Conservation (phyloP, 169 alveolate species). For the Cryptosporidium canis region DNA sequence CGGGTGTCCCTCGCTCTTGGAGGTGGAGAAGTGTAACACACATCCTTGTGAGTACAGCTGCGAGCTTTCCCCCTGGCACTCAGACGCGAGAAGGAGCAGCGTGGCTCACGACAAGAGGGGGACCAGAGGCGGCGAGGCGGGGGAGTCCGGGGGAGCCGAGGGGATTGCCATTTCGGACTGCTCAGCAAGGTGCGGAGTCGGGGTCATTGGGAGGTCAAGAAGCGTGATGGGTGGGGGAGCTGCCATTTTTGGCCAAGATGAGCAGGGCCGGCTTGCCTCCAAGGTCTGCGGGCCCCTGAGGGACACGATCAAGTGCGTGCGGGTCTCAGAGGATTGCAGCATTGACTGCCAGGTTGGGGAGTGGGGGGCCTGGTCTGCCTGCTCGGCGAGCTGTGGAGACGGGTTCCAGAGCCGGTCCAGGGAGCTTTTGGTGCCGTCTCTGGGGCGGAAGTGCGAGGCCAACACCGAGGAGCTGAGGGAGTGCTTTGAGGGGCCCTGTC, state of each 20-base stretch:
- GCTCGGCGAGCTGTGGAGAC: conserved; percentile 77
- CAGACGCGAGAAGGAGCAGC: neutral
- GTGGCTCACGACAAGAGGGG: neutral
- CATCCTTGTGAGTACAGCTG: conserved; percentile 26
- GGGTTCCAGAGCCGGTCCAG: conserved; percentile 71
- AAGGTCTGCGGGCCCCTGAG: conserved; percentile 19
- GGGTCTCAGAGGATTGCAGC: conserved; percentile 66
- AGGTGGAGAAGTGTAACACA: conserved; percentile 52
- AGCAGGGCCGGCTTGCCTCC: neutral
- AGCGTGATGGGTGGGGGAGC: neutral
- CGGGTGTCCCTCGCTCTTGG: conserved; percentile 34
- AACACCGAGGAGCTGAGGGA: conserved; percentile 41
- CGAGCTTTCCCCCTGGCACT: conserved; percentile 16
- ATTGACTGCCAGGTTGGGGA: conserved; percentile 74
- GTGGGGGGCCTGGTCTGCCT: conserved; percentile 76
- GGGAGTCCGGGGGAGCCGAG: neutral
- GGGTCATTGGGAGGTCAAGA: conserved; percentile 17
- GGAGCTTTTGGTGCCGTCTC: conserved; percentile 13
- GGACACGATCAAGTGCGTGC: conserved; percentile 22
- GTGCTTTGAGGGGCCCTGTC: conserved; percentile 69
- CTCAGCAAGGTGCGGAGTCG: conserved; percentile 53
- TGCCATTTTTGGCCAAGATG: neutral
- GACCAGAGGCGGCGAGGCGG: too few species aligned
- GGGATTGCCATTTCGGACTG: conserved; percentile 19
- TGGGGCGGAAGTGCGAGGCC: conserved; percentile 13